Base-by-base conservation (phyloP, 495 filamentous ascomycete species). In the Aspergillus mulundensis region DNA sequence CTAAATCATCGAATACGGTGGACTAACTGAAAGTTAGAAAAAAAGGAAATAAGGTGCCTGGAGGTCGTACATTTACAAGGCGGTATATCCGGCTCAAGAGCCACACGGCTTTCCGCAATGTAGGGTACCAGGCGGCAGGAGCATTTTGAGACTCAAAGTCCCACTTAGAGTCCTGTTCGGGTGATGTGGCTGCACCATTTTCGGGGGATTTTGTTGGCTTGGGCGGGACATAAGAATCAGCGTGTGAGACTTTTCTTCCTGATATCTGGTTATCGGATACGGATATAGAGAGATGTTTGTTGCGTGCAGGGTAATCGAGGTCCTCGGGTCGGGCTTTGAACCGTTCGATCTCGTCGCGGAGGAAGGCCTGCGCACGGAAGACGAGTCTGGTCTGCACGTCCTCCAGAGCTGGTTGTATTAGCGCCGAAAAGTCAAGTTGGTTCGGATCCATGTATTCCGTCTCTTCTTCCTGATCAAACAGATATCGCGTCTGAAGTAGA, bases 1-100 rank as follows among this genome's bases (percentile, higher is more conserved):
- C 87, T 8, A 90, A 76, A 62, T 90, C 87, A 56, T 89, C 87
- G 63, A 90, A 90, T 41, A 90, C 83, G 42, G 82, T 83, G 52
- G 84, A 86, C 82, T 79, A 57, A 25, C 11, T 36, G 32, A 4
- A 15, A 14, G 32, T 36, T 15, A 36, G 28, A 4, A 30, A 5
- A 30, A 11, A 7, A 36, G 7, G 32, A 7, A n/a, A 41, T 28
- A n/a, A 18, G 28, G 19, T 10, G 0, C 15, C 59, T n/a, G 34
- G 7, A 7, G 40, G 14, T 34, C 50, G 34, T 53, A 81, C 88
- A 70, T 91, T 86, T 24, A 93, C 83, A 66, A 89, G 77, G 64
- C 89, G 87, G 67, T 95, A 92, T 61, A 94, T 93, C 65, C 88
- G 78, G 62, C 85, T 87, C 10, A 95, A 79, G 1, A 95, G 82